These are phyloP conservation scores for Cytospora mali DNA, from an alignment of 2,329 filamentous ascomycete species.

Conservation along the genomic window DNA sequence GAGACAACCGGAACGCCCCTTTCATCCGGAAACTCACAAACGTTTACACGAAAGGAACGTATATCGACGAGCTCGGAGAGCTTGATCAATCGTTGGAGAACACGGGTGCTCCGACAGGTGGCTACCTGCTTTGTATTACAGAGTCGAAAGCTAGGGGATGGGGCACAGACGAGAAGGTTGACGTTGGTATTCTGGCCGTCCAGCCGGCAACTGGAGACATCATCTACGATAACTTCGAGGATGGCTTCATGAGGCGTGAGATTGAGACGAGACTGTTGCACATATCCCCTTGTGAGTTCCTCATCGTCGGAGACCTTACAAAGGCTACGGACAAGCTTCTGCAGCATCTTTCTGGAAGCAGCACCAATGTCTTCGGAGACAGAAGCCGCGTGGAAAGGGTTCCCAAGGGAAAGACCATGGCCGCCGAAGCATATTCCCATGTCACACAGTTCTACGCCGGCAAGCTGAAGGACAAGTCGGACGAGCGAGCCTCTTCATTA, in stretches of 20 bases:
- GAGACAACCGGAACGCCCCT: slow-evolving; percentile 89
- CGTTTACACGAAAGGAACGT: slow-evolving; percentile 96
- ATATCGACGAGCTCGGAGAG: slow-evolving; percentile 89
- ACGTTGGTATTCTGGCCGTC: slow-evolving; percentile 89
- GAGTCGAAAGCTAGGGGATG: slow-evolving; percentile 77
- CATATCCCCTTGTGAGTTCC: slow-evolving; percentile 92
- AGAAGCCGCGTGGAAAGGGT: slow-evolving; percentile 82
- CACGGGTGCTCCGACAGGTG: slow-evolving; percentile 60
- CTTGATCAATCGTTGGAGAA: slow-evolving; percentile 55
- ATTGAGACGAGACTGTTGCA: slow-evolving; percentile 94
- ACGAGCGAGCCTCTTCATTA: slow-evolving; percentile 63
- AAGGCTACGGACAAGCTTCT: slow-evolving; percentile 92
- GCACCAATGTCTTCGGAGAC: slow-evolving; percentile 90
- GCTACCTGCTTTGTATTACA: slow-evolving; percentile 92
- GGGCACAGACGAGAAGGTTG: slow-evolving; percentile 90
- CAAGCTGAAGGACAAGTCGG: slow-evolving; percentile 68
- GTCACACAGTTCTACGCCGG: slow-evolving; percentile 92
- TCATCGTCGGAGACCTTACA: slow-evolving; percentile 88
- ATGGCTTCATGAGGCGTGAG: slow-evolving; percentile 96
- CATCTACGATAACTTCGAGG: slow-evolving; percentile 93
- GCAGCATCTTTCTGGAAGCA: slow-evolving; percentile 84
- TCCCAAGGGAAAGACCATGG: slow-evolving; percentile 75
- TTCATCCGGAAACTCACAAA: slow-evolving; percentile 94
- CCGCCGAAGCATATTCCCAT: slow-evolving; percentile 82
- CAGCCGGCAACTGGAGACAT: slow-evolving; percentile 96